Evolutionary conservation across 1,139 yeast species (phyloP), one percentile per base, ranked within the genome.

Genomic region (Zygotorulaspora mrakii): DNA sequence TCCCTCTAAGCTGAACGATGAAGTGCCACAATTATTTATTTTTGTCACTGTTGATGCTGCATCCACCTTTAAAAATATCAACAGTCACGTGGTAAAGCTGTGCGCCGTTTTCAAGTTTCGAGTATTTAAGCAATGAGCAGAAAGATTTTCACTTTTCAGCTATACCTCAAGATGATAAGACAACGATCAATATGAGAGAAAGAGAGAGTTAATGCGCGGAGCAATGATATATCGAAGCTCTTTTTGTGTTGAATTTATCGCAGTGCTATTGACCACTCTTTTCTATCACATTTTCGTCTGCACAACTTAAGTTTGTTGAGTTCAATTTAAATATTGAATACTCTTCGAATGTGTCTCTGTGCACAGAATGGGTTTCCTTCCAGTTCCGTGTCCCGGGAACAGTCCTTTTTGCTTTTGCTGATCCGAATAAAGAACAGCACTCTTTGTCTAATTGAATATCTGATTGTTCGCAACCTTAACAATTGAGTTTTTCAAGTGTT

Each of bases 281-380:
- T 21, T 12, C 17, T n/a, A 16, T 28, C 31, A 16, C 16, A 31
- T 23, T 21, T n/a, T 23, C 16, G 14, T 33, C 45, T 60, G 69
- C 69, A 64, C 64, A 60, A 62, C 69, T 65, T 65, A 65, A 65
- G 68, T 65, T 65, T 62, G 58, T 53, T 61, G 61, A 53, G 57
- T 52, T 26, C 14, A 16, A 16, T 11, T n/a, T 14, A 20, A 12
- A 21, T 32, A 13, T 23, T 27, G 30, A 38, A 59, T 60, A 61
- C 58, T 61, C 61, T 54, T 49, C 57, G 67, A 64, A 68, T 68
- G 70, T 66, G 71, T 68, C 71, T 59, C 53, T 66, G 65, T 67
- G 71, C 71, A 62, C 57, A 62, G 62, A 64, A 12, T 8, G 17
- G 22, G 16, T 16, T 29, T 31, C 36, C 36, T 39, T 37, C 40